Percentiles rank a stretch among this genome's conserved stretches.
These are phyloP conservation scores for Mycena venus DNA, from an alignment of 768 basidiomycete species.

Conservation along the genomic window DNA sequence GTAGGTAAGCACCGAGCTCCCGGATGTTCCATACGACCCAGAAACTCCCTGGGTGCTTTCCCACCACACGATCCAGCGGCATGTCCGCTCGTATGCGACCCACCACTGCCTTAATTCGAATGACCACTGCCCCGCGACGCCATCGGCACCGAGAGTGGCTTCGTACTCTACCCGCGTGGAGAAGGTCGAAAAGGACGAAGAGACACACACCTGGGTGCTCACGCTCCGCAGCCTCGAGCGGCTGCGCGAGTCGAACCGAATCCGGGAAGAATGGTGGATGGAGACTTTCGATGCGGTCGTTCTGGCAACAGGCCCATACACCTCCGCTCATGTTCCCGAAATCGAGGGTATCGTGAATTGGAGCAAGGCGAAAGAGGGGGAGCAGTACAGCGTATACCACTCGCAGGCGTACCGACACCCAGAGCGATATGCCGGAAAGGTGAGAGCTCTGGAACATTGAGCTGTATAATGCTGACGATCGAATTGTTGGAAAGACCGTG, in stretches of 20 bases:
- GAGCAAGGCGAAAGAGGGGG: constrained; percentile 18
- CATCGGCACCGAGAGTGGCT: neutral
- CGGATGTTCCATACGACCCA: constrained; percentile 3
- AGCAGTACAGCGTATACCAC: neutral
- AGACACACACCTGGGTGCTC: constrained; percentile 13
- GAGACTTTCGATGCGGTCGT: constrained; percentile 25
- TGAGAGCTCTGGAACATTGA: constrained; percentile 32
- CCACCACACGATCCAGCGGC: constrained; percentile 4
- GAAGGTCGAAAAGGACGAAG: constrained; percentile 16
- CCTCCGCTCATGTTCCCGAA: constrained; percentile 13
- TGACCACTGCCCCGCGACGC: no score
- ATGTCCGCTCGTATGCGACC: constrained; percentile 18
- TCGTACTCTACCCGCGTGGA: constrained; percentile 16
- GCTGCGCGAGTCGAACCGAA: constrained; percentile 6
- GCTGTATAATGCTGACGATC: neutral
- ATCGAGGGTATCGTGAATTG: constrained; percentile 17
- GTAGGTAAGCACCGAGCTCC: constrained; percentile 21
- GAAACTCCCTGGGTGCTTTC: constrained; percentile 18
- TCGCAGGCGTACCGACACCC: constrained; percentile 16
- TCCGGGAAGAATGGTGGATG: neutral
- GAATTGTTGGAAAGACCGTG: constrained; percentile 21
- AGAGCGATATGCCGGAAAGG: constrained; percentile 15
- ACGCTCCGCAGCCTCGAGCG: constrained; percentile 16
- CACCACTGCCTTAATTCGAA: constrained; percentile 19
- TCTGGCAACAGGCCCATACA: constrained; percentile 5